Percentiles rank a stretch among this genome's conserved stretches.
Conservation (phyloP, 2,329 filamentous ascomycete genomes). For the Ophiognomonia clavigignenti-juglandacearum region DNA sequence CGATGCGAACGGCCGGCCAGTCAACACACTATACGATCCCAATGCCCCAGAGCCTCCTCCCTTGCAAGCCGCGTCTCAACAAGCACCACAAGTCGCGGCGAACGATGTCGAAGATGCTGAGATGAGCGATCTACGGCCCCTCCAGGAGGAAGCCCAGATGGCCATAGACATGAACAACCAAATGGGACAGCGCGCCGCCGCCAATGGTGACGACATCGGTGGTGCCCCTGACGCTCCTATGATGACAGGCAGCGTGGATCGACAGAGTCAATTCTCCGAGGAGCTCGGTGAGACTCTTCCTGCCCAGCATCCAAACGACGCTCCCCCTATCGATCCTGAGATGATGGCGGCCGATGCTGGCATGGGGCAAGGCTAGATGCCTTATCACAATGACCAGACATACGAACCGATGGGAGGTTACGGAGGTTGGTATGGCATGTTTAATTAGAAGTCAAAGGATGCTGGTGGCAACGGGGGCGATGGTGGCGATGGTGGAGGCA, state of each 20-base stretch:
- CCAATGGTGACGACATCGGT: no score
- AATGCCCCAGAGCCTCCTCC: not conserved
- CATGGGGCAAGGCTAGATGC: no score
- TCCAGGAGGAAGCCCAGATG: constrained; percentile 14
- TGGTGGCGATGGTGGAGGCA: no score
- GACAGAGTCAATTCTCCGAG: not conserved
- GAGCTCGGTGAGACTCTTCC: constrained; percentile 6
- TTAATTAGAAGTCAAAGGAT: no score
- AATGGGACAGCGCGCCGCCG: no score
- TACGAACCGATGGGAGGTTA: no score
- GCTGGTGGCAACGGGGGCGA: no score
- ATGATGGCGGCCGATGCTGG: no score
- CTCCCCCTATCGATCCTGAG: not conserved
- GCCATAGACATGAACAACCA: constrained; percentile 5
- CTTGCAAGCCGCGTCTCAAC: not conserved
- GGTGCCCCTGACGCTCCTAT: constrained; percentile 9
- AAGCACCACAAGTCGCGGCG: not conserved
- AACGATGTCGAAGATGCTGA: constrained; percentile 2
- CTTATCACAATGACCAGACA: no score
- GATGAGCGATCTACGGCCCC: constrained; percentile 6
- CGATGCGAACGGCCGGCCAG: constrained; percentile 31
- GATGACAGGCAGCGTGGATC: constrained; percentile 3
- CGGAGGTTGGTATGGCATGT: no score
- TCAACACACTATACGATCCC: constrained; percentile 28
- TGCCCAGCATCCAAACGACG: not conserved